Base-by-base conservation (phyloP, 1,284 basidiomycete species). In the Sutorius eximius region DNA sequence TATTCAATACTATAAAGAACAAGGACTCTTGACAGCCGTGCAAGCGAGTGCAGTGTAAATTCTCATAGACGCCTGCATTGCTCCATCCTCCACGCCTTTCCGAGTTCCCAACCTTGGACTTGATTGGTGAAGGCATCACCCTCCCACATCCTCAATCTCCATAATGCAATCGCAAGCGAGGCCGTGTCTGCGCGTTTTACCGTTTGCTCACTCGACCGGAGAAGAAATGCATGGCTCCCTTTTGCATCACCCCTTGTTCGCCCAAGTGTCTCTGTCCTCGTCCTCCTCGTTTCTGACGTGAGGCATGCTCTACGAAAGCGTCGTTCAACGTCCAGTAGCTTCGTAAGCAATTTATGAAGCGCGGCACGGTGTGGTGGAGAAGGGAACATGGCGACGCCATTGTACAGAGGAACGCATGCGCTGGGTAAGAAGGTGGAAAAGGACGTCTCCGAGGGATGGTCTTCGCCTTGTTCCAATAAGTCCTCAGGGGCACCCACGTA, bases 91-190 rank as follows among this genome's bases (percentile, higher is more conserved):
- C 70, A 64, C 27, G 61, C 61, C 29, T 59, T 60, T 22, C 54
- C 61, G 9, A 63, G 52, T 49, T 72, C 71, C 75, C 76, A 79
- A 18, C 64, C 54, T 30, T 56, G 22, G 11, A 12, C 45, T 16
- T 33, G 11, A 33, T 43, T 48, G 18, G 59, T 56, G 59, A 73
- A 80, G 1, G 69, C 65, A 24, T 69, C 74, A 3, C 81, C 80
- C 61, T 89, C 85, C 78, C 85, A 91, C 80, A 91, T 82, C 55
- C 84, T 76, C 45, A 90, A 55, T 56, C 89, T 80, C 89, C 89
- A 91, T 20, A 91, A 63, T 1, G 89, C 87, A 46, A 86, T 79
- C 0, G 83, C 85, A 12, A 87, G 71, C 6, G 83, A 77, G 3
- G 79, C 82, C 5, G 79, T 73, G 62, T 91, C 89, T 0, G 77